Evolutionary conservation across 2,329 filamentous ascomycete species (phyloP).

Genomic region (Calonectria pauciramosa): DNA sequence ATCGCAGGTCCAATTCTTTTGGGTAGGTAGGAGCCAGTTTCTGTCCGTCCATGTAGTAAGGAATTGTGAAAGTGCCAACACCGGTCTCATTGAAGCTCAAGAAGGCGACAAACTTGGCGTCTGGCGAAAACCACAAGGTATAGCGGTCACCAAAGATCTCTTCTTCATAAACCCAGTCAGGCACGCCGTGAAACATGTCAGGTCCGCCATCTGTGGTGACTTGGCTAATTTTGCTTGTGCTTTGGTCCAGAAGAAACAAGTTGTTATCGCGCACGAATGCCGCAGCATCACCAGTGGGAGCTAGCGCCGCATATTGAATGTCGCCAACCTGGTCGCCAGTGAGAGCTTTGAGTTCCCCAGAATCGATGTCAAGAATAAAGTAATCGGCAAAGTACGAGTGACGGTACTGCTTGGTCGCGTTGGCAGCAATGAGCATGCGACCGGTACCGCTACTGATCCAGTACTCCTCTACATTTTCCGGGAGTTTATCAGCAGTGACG

Average conservation of each 20-base stretch:
- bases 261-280: conserved; percentile 78
- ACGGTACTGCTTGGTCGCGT: conserved; percentile 78
- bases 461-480: conserved; percentile 68
- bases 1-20: conserved; percentile 72
- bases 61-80: conserved; percentile 75
- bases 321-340: conserved; percentile 72
- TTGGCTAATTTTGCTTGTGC: conserved; percentile 65
- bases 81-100: conserved; percentile 87
- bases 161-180: conserved; percentile 87
- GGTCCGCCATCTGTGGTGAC: conserved; percentile 72
- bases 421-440: conserved; percentile 73
- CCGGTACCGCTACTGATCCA: conserved; percentile 72
- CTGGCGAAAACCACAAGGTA: conserved; percentile 93
- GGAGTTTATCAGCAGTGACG: conserved; percentile 69
- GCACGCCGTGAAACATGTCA: conserved; percentile 74
- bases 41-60: conserved; percentile 74
- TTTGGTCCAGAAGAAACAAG: conserved; percentile 62
- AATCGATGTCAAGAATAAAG: conserved; percentile 72
- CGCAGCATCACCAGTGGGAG: conserved; percentile 69
- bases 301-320: conserved; percentile 76
- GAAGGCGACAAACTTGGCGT: conserved; percentile 89
- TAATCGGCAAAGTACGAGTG: conserved; percentile 79
- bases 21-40: conserved; percentile 73
- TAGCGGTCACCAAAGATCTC: conserved; percentile 75
- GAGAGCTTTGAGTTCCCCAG: conserved; percentile 67